phyloP scores from a whole-genome alignment of 2,329 filamentous ascomycete genomes.

The Arthrobotrys entomopaga region DNA sequence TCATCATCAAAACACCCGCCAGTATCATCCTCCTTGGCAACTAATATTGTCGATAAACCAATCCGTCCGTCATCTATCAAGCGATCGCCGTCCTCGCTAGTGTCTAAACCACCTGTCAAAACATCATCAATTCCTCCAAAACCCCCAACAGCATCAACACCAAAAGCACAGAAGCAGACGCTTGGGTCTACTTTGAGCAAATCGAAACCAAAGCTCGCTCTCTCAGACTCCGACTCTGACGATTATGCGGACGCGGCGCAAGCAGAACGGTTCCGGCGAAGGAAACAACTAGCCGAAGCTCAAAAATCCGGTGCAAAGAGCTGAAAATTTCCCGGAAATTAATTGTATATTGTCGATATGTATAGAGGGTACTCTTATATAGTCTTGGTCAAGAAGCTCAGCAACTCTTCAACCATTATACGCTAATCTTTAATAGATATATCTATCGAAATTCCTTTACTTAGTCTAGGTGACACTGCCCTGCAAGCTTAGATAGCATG shows the following conservation, averaged over 20 bases:
- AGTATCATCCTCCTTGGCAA: slow-evolving; percentile 12
- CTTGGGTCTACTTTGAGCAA: neutral
- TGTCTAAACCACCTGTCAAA: neutral
- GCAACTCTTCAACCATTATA: too few species aligned
- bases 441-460: too few species aligned
- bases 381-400: too few species aligned
- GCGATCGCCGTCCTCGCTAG: slow-evolving; percentile 11
- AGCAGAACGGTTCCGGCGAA: slow-evolving; percentile 36
- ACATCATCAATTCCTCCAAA: neutral
- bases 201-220: slow-evolving; percentile 7
- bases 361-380: too few species aligned
- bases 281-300: slow-evolving; percentile 26
- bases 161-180: neutral
- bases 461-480: too few species aligned
- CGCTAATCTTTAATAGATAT: too few species aligned
- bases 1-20: slow-evolving; percentile 26
- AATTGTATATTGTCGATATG: too few species aligned
- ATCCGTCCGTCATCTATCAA: neutral
- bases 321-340: neutral
- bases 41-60: neutral
- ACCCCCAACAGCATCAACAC: neutral
- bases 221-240: slow-evolving; percentile 32
- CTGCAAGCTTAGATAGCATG: too few species aligned
- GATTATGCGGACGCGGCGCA: slow-evolving; percentile 49
- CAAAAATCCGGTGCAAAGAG: slow-evolving; percentile 28